Base-by-base conservation (phyloP, 2,329 filamentous ascomycete species). In the Neurospora sp. region DNA sequence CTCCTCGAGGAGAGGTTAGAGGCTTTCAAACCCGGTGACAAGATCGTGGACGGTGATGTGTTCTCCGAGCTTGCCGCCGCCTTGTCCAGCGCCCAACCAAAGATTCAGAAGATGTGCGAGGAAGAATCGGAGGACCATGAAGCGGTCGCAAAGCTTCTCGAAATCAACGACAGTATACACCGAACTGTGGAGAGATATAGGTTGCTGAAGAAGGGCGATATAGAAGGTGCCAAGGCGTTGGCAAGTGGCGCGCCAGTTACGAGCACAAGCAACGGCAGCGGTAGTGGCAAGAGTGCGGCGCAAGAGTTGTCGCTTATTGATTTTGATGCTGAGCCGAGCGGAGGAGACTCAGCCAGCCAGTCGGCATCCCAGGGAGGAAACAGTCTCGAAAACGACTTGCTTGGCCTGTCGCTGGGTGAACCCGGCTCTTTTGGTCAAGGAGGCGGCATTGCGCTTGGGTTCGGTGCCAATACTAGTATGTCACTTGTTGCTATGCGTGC, bases 51-150 rank as follows among this genome's bases (percentile, higher is more conserved):
- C 19, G 87, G 87, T 12, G 88, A 90, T 71, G 88, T 90, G 23
- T 90, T 88, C 74, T 87, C 94, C 84, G 96, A 99, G 83, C 86
- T 99, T 69, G 94, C 94, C 5, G 90, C 91, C 73, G 89, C 96
- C 10, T 85, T 99, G 66, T 92, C 93, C 79, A 97, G 91, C 77
- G 96, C 96, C 2, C 96, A 99, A 77, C 96, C 96, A 8, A 99
- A 99, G 83, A 98, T 99, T 74, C 95, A 98, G 79, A 97, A 93
- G 82, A 99, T 99, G 95, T 98, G 95, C 77, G 95, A 98, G 80
- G 96, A 99, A 80, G 96, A 99, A 78, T 97, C 94, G 11, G 95
- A 98, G 72, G 96, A 99, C 77, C 90, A 93, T 72, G 96, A 97
- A 82, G 96, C 96, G 5, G 96, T 99, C 6, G 92, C 93, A 62